Conservation (phyloP, 371 early-diverging fungal species). For the Rhizopus delemar region DNA sequence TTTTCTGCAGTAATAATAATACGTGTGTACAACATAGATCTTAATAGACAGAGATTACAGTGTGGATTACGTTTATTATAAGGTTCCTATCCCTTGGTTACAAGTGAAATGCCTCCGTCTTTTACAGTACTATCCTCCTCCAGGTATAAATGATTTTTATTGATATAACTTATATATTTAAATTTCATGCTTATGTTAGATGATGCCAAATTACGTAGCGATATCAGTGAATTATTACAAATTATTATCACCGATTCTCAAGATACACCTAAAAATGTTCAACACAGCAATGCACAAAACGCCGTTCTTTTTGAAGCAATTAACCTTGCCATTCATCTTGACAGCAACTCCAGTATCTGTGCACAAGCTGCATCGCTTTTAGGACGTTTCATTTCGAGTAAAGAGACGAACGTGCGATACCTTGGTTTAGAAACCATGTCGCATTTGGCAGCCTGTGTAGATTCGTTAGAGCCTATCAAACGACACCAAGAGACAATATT, state of each 20-base stretch:
- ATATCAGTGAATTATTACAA: conserved; percentile 71
- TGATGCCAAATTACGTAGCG: conserved; percentile 59
- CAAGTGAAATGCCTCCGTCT: conserved; percentile 93
- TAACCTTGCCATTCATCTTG: conserved; percentile 90
- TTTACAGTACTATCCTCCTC: conserved; percentile 92
- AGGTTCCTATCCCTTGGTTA: conserved; percentile 96
- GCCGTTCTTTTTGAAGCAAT: conserved; percentile 96
- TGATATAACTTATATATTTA: not conserved
- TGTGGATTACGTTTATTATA: conserved; percentile 92
- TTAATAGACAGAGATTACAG: conserved; percentile 84
- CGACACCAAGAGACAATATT: conserved; percentile 88
- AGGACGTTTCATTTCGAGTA: conserved; percentile 85
- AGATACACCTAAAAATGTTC: conserved; percentile 91
- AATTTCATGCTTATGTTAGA: conserved; percentile 31
- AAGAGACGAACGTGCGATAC: conserved; percentile 95
- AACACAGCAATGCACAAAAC: conserved; percentile 96
- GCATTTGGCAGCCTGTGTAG: conserved; percentile 87
- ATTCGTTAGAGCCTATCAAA: conserved; percentile 83
- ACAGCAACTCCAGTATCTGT: conserved; percentile 84
- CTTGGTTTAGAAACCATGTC: conserved; percentile 96
- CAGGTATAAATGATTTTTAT: conserved; percentile 54
- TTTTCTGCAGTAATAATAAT: not conserved
- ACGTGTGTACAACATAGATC: conserved; percentile 53
- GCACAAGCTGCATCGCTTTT: conserved; percentile 81
- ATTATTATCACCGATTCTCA: conserved; percentile 82